Percentiles rank a stretch among this genome's conserved stretches.
phyloP scores from a whole-genome alignment of 805 yeast genomes.

The Blastobotrys robertii region DNA sequence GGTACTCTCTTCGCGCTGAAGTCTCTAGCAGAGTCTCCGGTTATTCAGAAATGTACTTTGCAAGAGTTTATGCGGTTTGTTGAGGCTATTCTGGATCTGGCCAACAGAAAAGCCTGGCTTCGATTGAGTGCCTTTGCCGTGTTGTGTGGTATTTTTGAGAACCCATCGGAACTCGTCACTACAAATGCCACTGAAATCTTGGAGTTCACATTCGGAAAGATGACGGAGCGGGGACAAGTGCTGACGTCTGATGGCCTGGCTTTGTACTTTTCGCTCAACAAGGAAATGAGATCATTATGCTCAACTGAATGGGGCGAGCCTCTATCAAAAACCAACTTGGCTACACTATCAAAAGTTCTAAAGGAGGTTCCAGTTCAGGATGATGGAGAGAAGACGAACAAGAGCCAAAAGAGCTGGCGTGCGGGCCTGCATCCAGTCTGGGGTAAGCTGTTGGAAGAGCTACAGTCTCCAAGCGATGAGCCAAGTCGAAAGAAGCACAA shows the following conservation, averaged over 20 bases:
- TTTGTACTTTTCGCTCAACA: conserved; percentile 38
- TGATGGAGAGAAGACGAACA: conserved; percentile 18
- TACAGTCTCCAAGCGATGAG: conserved; percentile 3
- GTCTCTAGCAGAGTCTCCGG: conserved; percentile 49
- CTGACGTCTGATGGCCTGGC: conserved; percentile 76
- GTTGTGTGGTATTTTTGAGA: conserved; percentile 39
- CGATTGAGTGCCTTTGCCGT: conserved; percentile 74
- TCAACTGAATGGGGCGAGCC: conserved; percentile 47
- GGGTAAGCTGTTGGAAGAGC: conserved; percentile 45
- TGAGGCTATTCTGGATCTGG: conserved; percentile 43
- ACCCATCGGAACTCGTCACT: background rate
- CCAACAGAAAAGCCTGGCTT: conserved; percentile 69
- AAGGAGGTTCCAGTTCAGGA: conserved; percentile 28
- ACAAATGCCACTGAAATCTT: conserved; percentile 4
- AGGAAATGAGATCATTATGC: conserved; percentile 12
- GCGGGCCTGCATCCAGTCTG: conserved; percentile 72
- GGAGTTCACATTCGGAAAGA: conserved; percentile 29
- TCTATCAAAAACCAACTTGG: conserved; percentile 57
- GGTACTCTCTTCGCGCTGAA: conserved; percentile 83
- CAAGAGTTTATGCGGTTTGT: conserved; percentile 35
- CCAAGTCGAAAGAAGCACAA: conserved; percentile 32
- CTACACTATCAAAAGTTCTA: conserved; percentile 49
- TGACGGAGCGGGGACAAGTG: conserved; percentile 46
- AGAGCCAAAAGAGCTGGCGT: conserved; percentile 42
- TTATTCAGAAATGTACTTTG: conserved; percentile 26